Evolutionary conservation across 2,329 filamentous ascomycete genomes (phyloP).

Genomic region (Incumbomyces delicatus): DNA sequence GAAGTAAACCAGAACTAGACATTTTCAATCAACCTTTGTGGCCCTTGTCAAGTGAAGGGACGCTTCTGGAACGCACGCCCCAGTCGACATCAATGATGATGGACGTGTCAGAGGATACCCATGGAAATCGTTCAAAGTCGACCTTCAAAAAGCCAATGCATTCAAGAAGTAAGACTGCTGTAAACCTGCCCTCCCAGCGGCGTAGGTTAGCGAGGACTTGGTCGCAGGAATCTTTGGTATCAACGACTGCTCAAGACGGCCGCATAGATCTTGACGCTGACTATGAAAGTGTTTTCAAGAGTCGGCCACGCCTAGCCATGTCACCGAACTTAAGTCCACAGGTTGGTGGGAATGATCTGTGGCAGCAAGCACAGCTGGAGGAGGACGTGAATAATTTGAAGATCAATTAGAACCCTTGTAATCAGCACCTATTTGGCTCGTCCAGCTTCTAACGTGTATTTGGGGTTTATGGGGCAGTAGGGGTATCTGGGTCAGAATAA

Average conservation of each 20-base stretch:
- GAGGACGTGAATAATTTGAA: slow-evolving; percentile 5
- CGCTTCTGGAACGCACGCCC: slow-evolving; percentile 68
- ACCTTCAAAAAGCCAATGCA: background rate
- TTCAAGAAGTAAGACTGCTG: background rate
- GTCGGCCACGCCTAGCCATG: slow-evolving; percentile 62
- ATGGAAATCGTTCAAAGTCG: background rate
- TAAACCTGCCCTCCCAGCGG: background rate
- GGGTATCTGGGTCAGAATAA: no score
- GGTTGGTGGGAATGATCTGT: background rate
- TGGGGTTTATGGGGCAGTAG: no score
- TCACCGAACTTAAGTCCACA: slow-evolving; percentile 8
- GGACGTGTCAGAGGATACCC: background rate
- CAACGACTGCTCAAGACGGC: slow-evolving; percentile 56
- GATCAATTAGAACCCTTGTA: background rate
- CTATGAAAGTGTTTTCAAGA: slow-evolving; percentile 75
- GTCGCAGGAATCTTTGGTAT: slow-evolving; percentile 24
- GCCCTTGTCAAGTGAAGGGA: no score
- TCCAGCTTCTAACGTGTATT: no score
- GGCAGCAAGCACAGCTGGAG: background rate
- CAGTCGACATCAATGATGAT: slow-evolving; percentile 64
- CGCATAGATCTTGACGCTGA: slow-evolving; percentile 58
- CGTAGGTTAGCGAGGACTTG: slow-evolving; percentile 2
- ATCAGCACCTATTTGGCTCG: background rate
- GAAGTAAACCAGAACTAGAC: no score
- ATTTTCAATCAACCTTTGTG: no score